Evolutionary conservation across 1,284 basidiomycete genomes (phyloP).

Genomic region (Puccinia polysora): DNA sequence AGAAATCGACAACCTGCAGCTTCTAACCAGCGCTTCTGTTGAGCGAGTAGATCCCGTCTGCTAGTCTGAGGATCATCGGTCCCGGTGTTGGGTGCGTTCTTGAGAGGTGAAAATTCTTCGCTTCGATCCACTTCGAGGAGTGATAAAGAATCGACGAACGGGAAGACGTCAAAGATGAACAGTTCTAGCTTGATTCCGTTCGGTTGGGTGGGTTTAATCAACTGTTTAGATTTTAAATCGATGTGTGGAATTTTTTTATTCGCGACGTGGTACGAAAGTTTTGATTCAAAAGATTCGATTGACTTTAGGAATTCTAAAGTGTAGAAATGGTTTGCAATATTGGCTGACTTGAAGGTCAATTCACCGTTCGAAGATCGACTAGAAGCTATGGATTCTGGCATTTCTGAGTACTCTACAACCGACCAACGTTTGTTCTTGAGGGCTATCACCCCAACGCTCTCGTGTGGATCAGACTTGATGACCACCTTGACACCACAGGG

Average conservation of each 20-base stretch:
- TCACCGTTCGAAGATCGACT: constrained; percentile 64
- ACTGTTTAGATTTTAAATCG: constrained; percentile 63
- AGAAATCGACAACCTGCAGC: constrained; percentile 68
- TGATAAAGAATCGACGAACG: constrained; percentile 74
- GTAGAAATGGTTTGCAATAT: constrained; percentile 99
- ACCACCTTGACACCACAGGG: constrained; percentile 96
- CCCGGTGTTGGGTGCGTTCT: constrained; percentile 93
- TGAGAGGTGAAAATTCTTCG: constrained; percentile 93
- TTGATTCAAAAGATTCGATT: constrained; percentile 75
- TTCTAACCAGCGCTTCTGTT: constrained; percentile 80
- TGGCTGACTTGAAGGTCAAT: constrained; percentile 85
- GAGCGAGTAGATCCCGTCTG: constrained; percentile 79
- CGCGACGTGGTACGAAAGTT: constrained; percentile 95
- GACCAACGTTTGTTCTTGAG: constrained; percentile 73
- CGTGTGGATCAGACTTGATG: constrained; percentile 76
- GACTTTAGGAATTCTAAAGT: constrained; percentile 76
- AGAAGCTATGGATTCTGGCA: constrained; percentile 78
- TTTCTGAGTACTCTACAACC: constrained; percentile 97
- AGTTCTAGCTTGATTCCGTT: constrained; percentile 99
- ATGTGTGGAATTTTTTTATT: constrained; percentile 92
- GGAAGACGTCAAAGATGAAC: constrained; percentile 99
- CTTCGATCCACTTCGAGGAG: constrained; percentile 82
- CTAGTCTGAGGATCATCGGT: constrained; percentile 89
- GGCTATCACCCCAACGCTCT: constrained; percentile 93
- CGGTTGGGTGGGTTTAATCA: constrained; percentile 75